Percentiles rank a stretch among this genome's conserved stretches.
Conservation (phyloP, 371 early-diverging fungal genomes). For the Coemansia sp. region DNA sequence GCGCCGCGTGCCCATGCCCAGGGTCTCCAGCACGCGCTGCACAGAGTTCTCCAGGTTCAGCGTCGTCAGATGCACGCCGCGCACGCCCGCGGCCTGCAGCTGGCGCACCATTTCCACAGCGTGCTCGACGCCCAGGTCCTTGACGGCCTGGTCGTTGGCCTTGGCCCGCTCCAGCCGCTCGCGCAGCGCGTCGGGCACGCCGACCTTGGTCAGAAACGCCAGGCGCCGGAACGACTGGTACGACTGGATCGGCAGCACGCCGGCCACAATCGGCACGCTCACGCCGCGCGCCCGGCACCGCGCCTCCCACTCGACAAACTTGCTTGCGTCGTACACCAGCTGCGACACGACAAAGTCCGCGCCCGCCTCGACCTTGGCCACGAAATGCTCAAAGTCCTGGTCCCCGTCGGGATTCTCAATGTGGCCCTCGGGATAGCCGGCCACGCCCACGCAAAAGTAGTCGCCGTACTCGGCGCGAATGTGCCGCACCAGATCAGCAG, state of each 20-base stretch:
- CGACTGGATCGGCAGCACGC: slow-evolving; percentile 93
- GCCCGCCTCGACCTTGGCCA: slow-evolving; percentile 86
- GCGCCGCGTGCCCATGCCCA: slow-evolving; percentile 42
- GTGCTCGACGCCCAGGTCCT: slow-evolving; percentile 83
- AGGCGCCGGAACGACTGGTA: slow-evolving; percentile 89
- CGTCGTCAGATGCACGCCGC: slow-evolving; percentile 78
- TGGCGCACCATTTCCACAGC: slow-evolving; percentile 69
- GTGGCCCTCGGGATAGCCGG: slow-evolving; percentile 97
- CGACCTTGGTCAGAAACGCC: slow-evolving; percentile 75
- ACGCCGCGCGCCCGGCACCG: slow-evolving; percentile 72
- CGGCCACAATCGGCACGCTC: slow-evolving; percentile 85
- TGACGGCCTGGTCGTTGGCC: slow-evolving; percentile 92
- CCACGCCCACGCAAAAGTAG: slow-evolving; percentile 95
- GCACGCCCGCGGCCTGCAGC: slow-evolving; percentile 58
- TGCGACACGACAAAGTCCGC: slow-evolving; percentile 96
- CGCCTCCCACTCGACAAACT: slow-evolving; percentile 74
- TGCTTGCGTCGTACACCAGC: slow-evolving; percentile 82
- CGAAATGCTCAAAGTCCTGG: slow-evolving; percentile 60
- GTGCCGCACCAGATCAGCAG: slow-evolving; percentile 88
- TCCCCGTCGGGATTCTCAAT: slow-evolving; percentile 61
- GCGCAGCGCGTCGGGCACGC: slow-evolving; percentile 70
- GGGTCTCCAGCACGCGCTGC: slow-evolving; percentile 75
- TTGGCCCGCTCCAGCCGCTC: slow-evolving; percentile 77
- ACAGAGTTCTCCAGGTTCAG: slow-evolving; percentile 88
- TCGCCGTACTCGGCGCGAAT: slow-evolving; percentile 84